Evolutionary conservation across 2,329 filamentous ascomycete species (phyloP).

Genomic region (Clarireedia homoeocarpa): DNA sequence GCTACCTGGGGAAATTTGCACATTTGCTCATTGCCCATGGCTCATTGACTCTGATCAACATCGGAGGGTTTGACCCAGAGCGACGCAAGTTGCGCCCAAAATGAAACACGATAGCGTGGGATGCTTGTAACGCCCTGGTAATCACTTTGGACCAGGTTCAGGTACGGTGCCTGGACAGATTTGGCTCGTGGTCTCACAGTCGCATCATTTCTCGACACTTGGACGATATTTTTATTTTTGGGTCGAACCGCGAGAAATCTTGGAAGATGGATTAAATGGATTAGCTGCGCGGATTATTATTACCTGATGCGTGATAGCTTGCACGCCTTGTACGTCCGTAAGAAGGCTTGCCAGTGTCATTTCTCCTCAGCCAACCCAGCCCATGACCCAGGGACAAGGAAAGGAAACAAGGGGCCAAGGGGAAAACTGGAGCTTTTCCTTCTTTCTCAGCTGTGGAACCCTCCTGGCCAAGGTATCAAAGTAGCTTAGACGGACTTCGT

Average conservation of each 20-base stretch:
- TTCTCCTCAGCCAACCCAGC: too few relatives aligned
- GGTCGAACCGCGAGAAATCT: neutral
- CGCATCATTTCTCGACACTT: neutral
- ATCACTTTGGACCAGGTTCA: slow-evolving; percentile 5
- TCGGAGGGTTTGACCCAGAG: slow-evolving; percentile 8
- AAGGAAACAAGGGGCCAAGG: too few relatives aligned
- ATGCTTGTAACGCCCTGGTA: slow-evolving; percentile 18
- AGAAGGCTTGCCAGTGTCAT: too few relatives aligned
- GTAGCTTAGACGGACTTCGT: too few relatives aligned
- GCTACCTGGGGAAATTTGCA: slow-evolving; percentile 11
- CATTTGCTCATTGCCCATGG: slow-evolving; percentile 1
- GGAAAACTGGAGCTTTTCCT: too few relatives aligned
- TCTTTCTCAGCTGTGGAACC: neutral
- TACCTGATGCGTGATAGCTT: too few relatives aligned
- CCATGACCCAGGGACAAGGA: too few relatives aligned
- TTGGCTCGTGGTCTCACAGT: neutral
- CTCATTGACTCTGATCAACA: slow-evolving; percentile 8
- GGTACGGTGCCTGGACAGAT: slow-evolving; percentile 1
- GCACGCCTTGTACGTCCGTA: too few relatives aligned
- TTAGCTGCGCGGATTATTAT: too few relatives aligned
- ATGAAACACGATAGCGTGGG: slow-evolving; percentile 30
- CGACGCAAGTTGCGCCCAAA: slow-evolving; percentile 15
- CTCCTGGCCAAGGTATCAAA: too few relatives aligned
- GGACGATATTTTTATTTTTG: slow-evolving; percentile 2
- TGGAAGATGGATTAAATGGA: too few relatives aligned